Base-by-base conservation (phyloP, 441 rosid species). In the Codiaeum variegatum region DNA sequence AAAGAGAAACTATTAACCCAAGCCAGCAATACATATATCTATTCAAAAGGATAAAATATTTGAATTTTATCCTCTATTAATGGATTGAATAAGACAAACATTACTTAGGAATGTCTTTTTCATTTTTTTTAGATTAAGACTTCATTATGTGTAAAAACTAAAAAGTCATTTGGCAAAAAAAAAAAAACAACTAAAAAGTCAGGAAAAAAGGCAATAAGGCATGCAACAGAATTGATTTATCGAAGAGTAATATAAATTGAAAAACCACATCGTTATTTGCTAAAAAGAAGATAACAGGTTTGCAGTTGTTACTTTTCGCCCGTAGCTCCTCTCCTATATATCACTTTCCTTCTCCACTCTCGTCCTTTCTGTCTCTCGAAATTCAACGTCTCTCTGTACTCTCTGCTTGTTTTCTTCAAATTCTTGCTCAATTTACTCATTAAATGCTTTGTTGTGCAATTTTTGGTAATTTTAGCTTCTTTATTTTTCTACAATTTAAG, bases 351-450 rank as follows among this genome's bases (percentile, higher is more conserved):
- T 52, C 58, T 47, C 52, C 52, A 4, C 55, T 15, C 54, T 9
- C 34, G 18, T 26, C 34, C 40, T 54, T 34, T 47, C 19, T 52
- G 32, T 68, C 71, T 68, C 71, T 32, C 61, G 47, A 51, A 32
- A 52, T 68, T 28, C 12, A 63, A 63, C 16, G 34, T 44, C 52
- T 66, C 34, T 58, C 19, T 58, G 18, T 56, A 10, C 59, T 23
- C 16, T 23, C 23, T 18, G 26, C 32, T 4, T 69, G 72, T 59
- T 70, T 59, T 31, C 66, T 70, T 59, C 52, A 31, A 59, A 59
- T 70, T 59, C 38, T 70, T 59, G 24, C 56, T 61, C 42, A 1
- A 42, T n/a, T 3, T 21, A 21, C n/a, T 69, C 52, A 24, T 59
- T 28, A 9, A 16, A 9, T 59, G 11, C 51, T 26, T 18, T 42